Evolutionary conservation across 768 basidiomycete species (phyloP).

Genomic region (Trametes gibbosa): DNA sequence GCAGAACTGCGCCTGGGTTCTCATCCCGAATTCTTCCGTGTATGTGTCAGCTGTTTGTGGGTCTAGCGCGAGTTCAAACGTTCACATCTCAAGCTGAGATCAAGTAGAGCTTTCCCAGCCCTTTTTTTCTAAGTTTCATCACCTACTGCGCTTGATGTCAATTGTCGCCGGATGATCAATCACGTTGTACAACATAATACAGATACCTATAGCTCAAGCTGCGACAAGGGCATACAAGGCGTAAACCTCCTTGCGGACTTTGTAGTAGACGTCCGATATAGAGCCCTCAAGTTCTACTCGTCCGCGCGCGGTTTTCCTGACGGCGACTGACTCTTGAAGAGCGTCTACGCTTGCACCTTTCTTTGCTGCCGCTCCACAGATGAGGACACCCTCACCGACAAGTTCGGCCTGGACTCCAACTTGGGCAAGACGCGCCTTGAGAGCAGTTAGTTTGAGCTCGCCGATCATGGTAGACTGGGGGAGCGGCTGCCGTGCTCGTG

Average conservation of each 20-base stretch:
- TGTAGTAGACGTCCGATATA: slow-evolving; percentile 86
- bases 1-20: too few species aligned
- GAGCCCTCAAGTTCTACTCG: slow-evolving; percentile 88
- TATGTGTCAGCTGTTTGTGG: too few species aligned
- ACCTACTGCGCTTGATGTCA: too few species aligned
- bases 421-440: slow-evolving; percentile 76
- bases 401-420: slow-evolving; percentile 88
- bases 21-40: too few species aligned
- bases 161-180: neutral
- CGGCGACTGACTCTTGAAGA: slow-evolving; percentile 73
- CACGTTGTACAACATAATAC: neutral
- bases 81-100: too few species aligned
- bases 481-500: slow-evolving; percentile 62
- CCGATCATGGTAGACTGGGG: slow-evolving; percentile 96
- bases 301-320: slow-evolving; percentile 82
- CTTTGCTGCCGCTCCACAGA: slow-evolving; percentile 71
- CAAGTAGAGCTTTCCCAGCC: too few species aligned
- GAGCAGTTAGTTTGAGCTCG: slow-evolving; percentile 86
- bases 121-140: too few species aligned
- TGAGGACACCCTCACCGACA: slow-evolving; percentile 93
- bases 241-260: slow-evolving; percentile 87
- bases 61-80: too few species aligned
- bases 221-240: slow-evolving; percentile 86
- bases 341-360: slow-evolving; percentile 39
- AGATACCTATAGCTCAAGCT: slow-evolving; percentile 35